These are phyloP conservation scores for Apiospora malaysiana DNA, from an alignment of 2,329 filamentous ascomycete species.

Conservation along the genomic window DNA sequence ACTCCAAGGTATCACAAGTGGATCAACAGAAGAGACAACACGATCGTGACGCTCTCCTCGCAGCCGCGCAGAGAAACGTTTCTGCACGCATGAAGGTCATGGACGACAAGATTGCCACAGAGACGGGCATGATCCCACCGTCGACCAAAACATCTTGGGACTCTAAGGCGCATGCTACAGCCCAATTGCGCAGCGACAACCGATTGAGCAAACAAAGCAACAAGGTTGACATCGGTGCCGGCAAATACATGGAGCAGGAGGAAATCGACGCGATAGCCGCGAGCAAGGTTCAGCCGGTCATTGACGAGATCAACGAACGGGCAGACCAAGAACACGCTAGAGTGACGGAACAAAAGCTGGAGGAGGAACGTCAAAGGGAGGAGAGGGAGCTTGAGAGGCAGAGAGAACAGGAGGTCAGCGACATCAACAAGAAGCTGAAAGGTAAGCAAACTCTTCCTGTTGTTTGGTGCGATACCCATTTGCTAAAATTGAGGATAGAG, in stretches of 20 bases:
- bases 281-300: slow-evolving; percentile 77
- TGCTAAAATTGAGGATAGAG: slow-evolving; percentile 38
- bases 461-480: background rate
- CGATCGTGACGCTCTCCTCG: slow-evolving; percentile 78
- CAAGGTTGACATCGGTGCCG: slow-evolving; percentile 76
- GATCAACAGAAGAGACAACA: slow-evolving; percentile 75
- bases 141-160: slow-evolving; percentile 80
- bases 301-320: slow-evolving; percentile 84
- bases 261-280: slow-evolving; percentile 83
- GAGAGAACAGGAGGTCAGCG: slow-evolving; percentile 59
- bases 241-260: slow-evolving; percentile 77
- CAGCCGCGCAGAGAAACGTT: slow-evolving; percentile 86
- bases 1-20: slow-evolving; percentile 68
- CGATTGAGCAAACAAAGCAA: slow-evolving; percentile 60
- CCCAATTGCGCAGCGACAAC: slow-evolving; percentile 67
- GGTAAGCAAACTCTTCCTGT: slow-evolving; percentile 48
- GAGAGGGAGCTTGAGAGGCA: slow-evolving; percentile 57
- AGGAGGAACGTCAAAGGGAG: slow-evolving; percentile 69
- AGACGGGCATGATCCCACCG: slow-evolving; percentile 76
- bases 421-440: slow-evolving; percentile 60
- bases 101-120: slow-evolving; percentile 78
- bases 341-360: slow-evolving; percentile 65
- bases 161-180: slow-evolving; percentile 72
- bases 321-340: slow-evolving; percentile 75
- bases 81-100: slow-evolving; percentile 77